A percentile compares a stretch with the other conserved stretches of the same genome.
phyloP scores from a whole-genome alignment of 2,329 filamentous ascomycete genomes.

The Aspergillus pseudoterreus region DNA sequence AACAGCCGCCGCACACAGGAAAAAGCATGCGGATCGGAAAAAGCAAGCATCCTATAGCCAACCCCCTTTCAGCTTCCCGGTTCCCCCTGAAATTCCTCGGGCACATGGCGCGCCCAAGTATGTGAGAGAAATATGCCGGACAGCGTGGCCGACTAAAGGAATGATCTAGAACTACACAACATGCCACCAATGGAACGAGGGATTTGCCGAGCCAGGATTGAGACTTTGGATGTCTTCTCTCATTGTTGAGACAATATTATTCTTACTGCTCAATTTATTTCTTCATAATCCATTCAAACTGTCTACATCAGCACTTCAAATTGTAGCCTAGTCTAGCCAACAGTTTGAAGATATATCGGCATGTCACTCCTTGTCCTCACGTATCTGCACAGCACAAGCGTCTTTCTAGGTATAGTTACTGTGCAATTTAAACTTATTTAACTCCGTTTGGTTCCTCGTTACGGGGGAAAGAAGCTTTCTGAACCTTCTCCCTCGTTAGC shows the following conservation, averaged over 20 bases:
- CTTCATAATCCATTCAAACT: too few species aligned
- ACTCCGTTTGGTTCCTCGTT: background rate
- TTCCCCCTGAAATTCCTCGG: background rate
- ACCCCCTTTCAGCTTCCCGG: too few species aligned
- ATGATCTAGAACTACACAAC: background rate
- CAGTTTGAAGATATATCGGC: too few species aligned
- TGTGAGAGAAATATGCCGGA: slow-evolving; percentile 1
- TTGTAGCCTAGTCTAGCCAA: too few species aligned
- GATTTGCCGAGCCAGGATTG: too few species aligned
- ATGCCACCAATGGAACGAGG: background rate
- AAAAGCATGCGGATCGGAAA: background rate
- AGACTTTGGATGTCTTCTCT: too few species aligned
- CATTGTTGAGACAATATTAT: too few species aligned
- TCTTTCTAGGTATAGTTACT: background rate
- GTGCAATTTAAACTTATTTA: background rate
- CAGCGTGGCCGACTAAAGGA: background rate
- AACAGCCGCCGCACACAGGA: background rate
- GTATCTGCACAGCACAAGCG: too few species aligned
- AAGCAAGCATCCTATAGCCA: background rate
- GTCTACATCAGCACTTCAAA: too few species aligned
- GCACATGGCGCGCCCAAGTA: background rate
- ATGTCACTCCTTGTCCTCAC: background rate
- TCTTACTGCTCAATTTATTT: too few species aligned
- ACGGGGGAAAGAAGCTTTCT: background rate
- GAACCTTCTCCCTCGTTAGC: too few species aligned